Conservation (phyloP, 208 protist genomes). For the Trypanosoma vivax region DNA sequence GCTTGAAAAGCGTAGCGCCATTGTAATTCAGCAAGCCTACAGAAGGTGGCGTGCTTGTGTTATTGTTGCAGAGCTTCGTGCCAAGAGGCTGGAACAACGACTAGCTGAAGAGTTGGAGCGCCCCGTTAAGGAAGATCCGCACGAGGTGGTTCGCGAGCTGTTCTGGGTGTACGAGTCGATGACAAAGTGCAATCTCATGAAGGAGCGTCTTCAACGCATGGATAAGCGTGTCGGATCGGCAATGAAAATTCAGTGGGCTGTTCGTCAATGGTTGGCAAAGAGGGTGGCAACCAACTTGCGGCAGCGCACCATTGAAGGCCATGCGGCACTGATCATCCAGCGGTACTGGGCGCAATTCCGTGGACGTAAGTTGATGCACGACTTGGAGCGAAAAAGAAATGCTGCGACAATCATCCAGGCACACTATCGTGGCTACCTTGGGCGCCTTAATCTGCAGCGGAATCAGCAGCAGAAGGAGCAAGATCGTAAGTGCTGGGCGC, state of each 20-base stretch:
- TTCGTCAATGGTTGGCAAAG: conserved; percentile 22
- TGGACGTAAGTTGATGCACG: conserved; percentile 20
- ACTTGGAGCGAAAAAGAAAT: conserved; percentile 20
- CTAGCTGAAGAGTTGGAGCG: conserved; percentile 46
- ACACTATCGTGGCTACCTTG: conserved; percentile 56
- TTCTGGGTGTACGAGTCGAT: conserved; percentile 72
- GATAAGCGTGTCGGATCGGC: conserved; percentile 26
- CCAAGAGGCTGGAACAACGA: conserved; percentile 29
- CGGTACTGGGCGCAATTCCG: conserved; percentile 40
- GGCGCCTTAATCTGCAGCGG: conserved; percentile 44
- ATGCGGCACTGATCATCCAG: conserved; percentile 35
- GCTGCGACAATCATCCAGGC: conserved; percentile 61
- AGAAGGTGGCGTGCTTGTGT: conserved; percentile 33
- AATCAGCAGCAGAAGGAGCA: conserved; percentile 25
- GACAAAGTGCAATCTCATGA: conserved; percentile 27
- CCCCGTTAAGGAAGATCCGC: conserved; percentile 42
- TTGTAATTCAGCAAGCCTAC: conserved; percentile 59
- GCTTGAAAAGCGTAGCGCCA: conserved; percentile 43
- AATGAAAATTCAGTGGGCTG: conserved; percentile 45
- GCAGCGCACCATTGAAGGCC: not conserved
- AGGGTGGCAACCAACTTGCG: not conserved
- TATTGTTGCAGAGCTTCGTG: conserved; percentile 18
- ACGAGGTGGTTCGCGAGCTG: conserved; percentile 68
- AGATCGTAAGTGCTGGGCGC: conserved; percentile 25
- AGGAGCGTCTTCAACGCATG: conserved; percentile 24